Evolutionary conservation across 2,329 filamentous ascomycete genomes (phyloP).

Genomic region (Epicoccum nigrum): DNA sequence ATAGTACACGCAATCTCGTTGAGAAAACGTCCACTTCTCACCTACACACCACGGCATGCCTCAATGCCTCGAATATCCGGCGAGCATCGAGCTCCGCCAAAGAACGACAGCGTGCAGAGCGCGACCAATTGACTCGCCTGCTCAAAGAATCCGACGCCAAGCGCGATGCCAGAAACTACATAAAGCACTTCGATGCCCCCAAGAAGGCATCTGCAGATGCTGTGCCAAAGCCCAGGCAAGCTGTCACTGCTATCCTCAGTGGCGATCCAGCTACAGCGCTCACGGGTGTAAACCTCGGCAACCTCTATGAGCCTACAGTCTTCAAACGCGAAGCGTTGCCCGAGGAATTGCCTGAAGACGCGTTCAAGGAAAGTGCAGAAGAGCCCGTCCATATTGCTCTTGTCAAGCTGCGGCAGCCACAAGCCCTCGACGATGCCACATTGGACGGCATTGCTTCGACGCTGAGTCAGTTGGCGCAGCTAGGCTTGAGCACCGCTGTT

Average conservation of each 20-base stretch:
- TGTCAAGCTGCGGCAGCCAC: conserved; percentile 79
- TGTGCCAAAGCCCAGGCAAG: conserved; percentile 18
- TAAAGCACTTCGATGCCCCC: conserved; percentile 75
- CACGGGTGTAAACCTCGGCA: conserved; percentile 65
- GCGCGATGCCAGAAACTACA: conserved; percentile 88
- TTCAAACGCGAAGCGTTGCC: conserved; percentile 62
- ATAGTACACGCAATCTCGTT: conserved; percentile 23
- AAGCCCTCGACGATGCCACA: conserved; percentile 70
- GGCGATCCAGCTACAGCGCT: conserved; percentile 45
- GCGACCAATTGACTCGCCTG: conserved; percentile 54
- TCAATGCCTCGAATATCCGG: conserved; percentile 21
- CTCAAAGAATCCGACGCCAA: conserved; percentile 89
- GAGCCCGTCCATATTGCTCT: conserved; percentile 77
- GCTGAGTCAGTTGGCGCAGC: conserved; percentile 77
- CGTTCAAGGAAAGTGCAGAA: conserved; percentile 25
- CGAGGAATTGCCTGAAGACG: conserved; percentile 52
- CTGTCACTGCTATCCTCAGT: conserved; percentile 32
- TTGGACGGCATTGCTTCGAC: conserved; percentile 81
- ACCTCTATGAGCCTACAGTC: conserved; percentile 64
- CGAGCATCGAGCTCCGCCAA: conserved; percentile 39
- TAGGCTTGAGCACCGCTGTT: conserved; percentile 82
- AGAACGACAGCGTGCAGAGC: conserved; percentile 45
- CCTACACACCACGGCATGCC: conserved; percentile 21
- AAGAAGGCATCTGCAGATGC: conserved; percentile 24
- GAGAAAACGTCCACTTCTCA: conserved; percentile 6